Base-by-base conservation (phyloP, 176 grass and related monocot species). In the Avena sativa region DNA sequence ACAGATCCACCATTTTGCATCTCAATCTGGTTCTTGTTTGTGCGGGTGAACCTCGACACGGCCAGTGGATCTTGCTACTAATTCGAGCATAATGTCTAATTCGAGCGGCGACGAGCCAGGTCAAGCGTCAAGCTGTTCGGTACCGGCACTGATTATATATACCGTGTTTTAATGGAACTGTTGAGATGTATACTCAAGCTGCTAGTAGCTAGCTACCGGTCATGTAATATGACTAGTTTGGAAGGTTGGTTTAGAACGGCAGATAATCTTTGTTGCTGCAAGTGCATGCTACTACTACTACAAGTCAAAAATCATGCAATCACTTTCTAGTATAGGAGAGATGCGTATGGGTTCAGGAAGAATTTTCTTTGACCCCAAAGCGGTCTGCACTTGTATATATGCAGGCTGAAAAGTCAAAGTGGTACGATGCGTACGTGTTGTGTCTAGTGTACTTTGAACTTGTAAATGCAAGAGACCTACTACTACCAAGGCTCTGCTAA, bases 401-500 rank as follows among this genome's bases (percentile, higher is more conserved):
- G 10, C 16, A 65, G 43, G 16, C 20, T 46, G 79, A 80, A 80
- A 88, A 81, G 89, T 91, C 89, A 81, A 59, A 68, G 77, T 43
- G 59, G 70, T 71, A 32, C 63, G 63, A 67, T 87, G 48, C 89
- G 81, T 91, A 84, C 76, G 58, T 74, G 13, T 87, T 75, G 89
- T 63, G 89, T 84, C 64, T 9, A 59, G 85, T 68, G 28, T 91
- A 87, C 85, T 91, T 91, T 84, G 81, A 91, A 87, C 81, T 32
- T 63, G 79, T 40, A 79, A 38, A 12, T 38, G 43, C 58, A 49
- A 16, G 4, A 50, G 58, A 30, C 48, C 72, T 51, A 74, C 38
- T 32, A 32, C 32, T 32, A 32, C 32, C 38, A 43, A 26, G 46
- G 46, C 0, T 26, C 14, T 32, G 32, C 32, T 64, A 14, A 12